Conservation (phyloP, 2,329 filamentous ascomycete species). For the Ascochyta clinopodiicola region DNA sequence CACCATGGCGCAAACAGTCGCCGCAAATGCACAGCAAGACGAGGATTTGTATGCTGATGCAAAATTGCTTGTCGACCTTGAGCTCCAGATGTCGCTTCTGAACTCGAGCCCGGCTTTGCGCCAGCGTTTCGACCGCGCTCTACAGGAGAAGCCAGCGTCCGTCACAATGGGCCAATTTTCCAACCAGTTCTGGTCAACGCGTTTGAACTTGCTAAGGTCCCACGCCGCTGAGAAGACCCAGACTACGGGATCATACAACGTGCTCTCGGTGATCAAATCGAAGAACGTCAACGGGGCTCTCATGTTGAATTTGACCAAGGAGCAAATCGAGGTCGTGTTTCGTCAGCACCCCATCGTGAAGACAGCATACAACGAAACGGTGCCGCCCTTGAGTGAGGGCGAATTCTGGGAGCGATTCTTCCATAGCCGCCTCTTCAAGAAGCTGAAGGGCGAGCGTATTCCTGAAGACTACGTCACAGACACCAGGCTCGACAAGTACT, state of each 20-base stretch:
- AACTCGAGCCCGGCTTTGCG: conserved; percentile 77
- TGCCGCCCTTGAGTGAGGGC: conserved; percentile 74
- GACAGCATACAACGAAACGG: conserved; percentile 90
- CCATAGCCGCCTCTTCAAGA: conserved; percentile 86
- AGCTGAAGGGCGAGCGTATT: conserved; percentile 86
- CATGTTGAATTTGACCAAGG: conserved; percentile 83
- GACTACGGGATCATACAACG: conserved; percentile 89
- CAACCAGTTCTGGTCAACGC: conserved; percentile 91
- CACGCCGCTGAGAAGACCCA: conserved; percentile 90
- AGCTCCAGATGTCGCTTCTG: conserved; percentile 86
- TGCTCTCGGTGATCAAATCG: conserved; percentile 87
- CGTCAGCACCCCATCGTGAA: conserved; percentile 90
- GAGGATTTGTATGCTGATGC: conserved; percentile 81
- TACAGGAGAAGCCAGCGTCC: conserved; percentile 81
- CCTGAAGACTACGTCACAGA: conserved; percentile 79
- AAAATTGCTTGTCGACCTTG: conserved; percentile 76
- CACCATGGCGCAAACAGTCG: conserved; percentile 75
- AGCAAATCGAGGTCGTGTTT: conserved; percentile 93
- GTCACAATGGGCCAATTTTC: conserved; percentile 84
- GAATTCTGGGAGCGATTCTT: conserved; percentile 97
- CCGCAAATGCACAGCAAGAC: conserved; percentile 50
- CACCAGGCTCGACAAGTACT: conserved; percentile 82
- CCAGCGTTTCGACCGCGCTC: conserved; percentile 85
- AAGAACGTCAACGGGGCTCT: conserved; percentile 71
- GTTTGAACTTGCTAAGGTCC: conserved; percentile 83